Evolutionary conservation across 129 eudicot species (phyloP), one percentile per base, ranked within the genome.

Genomic region (Tagetes patula): DNA sequence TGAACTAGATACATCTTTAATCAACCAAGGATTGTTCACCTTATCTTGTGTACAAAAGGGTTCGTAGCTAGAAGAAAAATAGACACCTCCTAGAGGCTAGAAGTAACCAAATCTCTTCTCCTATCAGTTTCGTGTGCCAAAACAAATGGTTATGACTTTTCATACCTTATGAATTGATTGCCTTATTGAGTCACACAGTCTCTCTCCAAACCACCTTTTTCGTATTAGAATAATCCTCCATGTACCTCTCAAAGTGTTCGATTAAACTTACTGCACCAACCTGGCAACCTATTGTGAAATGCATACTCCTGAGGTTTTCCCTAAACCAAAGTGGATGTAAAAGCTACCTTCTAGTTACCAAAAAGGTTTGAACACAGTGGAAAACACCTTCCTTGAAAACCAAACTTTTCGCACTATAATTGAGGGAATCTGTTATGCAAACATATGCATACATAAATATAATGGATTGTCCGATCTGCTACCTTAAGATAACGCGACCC

Each of bases 201-300:
- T 49, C 55, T 49, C 30, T 49, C 39, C n/a, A 56, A 56, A 6
- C 63, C 38, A 56, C 38, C 63, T 8, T 53, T 53, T 31, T 56
- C 63, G 3, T 56, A 56, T 56, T 56, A 56, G 37, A 56, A 56
- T 56, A 12, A 56, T 56, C 63, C 34, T 8, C 63, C 13, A 56
- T 56, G 63, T 31, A 49, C 55, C 30, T 49, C 20, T 49, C 0
- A 12, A 49, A 49, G 20, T 49, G 14, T 49, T 49, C 1, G 55
- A 56, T 56, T 8, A 8, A 6, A n/a, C 33, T 45, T 12, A 50
- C 31, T 56, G 64, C 64, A 56, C 39, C 39, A 9, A 31, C 8
- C 5, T 9, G 3, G 27, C 27, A 20, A 20, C 27, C 27, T 20
- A 31, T 50, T 6, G 13, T 50, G 30, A 50, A n/a, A 50, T 13